A percentile compares a stretch with the other conserved stretches of the same genome.
These are phyloP conservation scores for Saururus chinensis DNA, from an alignment of 164 flowering plant species.

Conservation along the genomic window DNA sequence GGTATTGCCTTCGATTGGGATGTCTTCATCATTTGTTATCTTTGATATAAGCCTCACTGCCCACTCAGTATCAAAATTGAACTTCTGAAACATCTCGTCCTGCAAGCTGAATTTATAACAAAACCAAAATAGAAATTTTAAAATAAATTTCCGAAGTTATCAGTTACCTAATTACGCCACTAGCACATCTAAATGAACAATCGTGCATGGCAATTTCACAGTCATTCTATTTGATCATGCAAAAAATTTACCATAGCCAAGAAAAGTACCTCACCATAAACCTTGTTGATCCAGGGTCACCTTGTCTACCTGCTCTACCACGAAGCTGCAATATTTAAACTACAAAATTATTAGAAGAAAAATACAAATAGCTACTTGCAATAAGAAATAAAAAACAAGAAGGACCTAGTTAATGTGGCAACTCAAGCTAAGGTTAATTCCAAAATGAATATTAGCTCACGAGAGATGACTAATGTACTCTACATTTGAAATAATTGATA, in stretches of 20 bases:
- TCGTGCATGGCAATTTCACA: background rate
- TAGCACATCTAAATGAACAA: background rate
- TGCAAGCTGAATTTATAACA: slow-evolving; percentile 47
- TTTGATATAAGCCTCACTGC: slow-evolving; percentile 79
- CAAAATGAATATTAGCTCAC: too few relatives aligned
- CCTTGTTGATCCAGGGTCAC: slow-evolving; percentile 98
- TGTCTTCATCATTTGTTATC: slow-evolving; percentile 70
- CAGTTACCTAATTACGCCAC: background rate
- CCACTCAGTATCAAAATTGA: slow-evolving; percentile 93
- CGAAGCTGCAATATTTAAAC: slow-evolving; percentile 49
- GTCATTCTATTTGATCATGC: background rate
- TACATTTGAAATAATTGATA: too few relatives aligned
- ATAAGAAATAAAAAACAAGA: too few relatives aligned
- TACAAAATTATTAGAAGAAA: background rate
- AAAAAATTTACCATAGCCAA: too few relatives aligned
- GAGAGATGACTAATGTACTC: too few relatives aligned
- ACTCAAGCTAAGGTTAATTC: too few relatives aligned
- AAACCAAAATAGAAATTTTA: background rate
- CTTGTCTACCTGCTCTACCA: slow-evolving; percentile 99
- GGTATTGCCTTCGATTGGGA: slow-evolving; percentile 78
- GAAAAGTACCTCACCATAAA: slow-evolving; percentile 86
- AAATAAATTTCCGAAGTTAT: background rate
- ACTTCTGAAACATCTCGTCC: slow-evolving; percentile 98
- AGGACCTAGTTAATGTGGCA: too few relatives aligned
- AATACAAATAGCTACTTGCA: background rate